Conservation (phyloP, 495 filamentous ascomycete genomes). For the Podospora anserina region DNA sequence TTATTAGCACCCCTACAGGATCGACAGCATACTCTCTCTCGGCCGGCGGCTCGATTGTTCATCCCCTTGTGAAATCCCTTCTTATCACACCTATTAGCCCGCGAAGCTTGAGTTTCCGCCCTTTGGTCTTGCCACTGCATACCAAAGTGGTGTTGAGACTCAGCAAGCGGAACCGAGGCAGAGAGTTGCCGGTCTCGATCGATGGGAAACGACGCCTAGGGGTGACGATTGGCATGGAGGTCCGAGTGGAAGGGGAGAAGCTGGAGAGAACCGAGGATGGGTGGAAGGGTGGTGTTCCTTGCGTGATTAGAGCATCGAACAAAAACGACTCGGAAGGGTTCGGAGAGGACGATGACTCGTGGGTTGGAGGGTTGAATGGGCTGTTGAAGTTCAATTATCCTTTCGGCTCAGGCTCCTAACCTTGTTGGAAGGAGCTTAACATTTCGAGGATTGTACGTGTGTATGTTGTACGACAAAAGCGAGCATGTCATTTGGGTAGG, state of each 20-base stretch:
- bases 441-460: neutral
- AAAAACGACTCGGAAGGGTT: constrained; percentile 41
- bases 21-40: constrained; percentile 93
- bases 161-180: constrained; percentile 75
- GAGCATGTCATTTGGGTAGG: neutral
- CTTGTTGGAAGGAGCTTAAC: no score
- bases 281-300: constrained; percentile 67
- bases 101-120: constrained; percentile 84
- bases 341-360: constrained; percentile 75
- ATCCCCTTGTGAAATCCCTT: constrained; percentile 82
- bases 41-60: constrained; percentile 89
- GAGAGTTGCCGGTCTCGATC: constrained; percentile 83
- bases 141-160: constrained; percentile 81
- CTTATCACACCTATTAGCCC: constrained; percentile 93
- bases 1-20: constrained; percentile 89
- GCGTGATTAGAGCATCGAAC: constrained; percentile 55
- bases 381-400: constrained; percentile 97
- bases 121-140: constrained; percentile 82
- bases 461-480: neutral
- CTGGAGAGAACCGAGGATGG: constrained; percentile 54
- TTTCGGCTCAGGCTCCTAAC: constrained; percentile 57
- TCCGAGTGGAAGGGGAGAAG: constrained; percentile 78
- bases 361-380: constrained; percentile 94
- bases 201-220: constrained; percentile 75
- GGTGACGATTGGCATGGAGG: constrained; percentile 78